Base-by-base conservation (phyloP, 2,329 filamentous ascomycete genomes). In the Hypoxylon sp. region DNA sequence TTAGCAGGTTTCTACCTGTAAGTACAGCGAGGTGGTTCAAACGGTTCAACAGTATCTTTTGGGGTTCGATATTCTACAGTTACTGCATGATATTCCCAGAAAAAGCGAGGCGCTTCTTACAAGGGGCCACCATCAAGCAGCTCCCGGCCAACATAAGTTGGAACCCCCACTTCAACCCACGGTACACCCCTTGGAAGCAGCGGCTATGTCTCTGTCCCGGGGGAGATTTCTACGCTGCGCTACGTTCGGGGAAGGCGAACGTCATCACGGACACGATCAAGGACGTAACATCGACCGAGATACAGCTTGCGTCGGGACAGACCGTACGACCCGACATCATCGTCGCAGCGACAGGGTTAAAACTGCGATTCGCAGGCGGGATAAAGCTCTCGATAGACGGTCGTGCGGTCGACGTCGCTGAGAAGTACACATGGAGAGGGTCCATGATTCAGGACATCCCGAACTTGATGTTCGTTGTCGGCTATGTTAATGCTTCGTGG, bases 131-230 rank as follows among this genome's bases (percentile, higher is more conserved):
- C 31, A 78, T 80, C 50, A 72, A 76, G n/a, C 80, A 83, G 44
- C 82, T 93, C 0, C 90, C 91, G 0, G 75, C 78, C 6, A 78
- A 81, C 17, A 78, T 89, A 37, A 83, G 87, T 2, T 78, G 86
- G 44, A 85, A 90, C 60, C 84, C 87, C 0, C 87, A 92, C 76
- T 92, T 92, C 78, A 86, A 85, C 5, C 90, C 90, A 0, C 78
- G 77, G 1, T 92, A 93, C 73, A 84, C 87, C 42, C 90, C 90
- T 0, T 91, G 92, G 84, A 86, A 94, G 60, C 93, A 97, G 78
- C 88, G 94, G 0, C 81, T 96, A 6, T 96, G 93, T 74, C 82
- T 93, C 66, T 90, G 80, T 17, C 85, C 85, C 0, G 82, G 86
- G 54, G 86, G 83, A 9, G 87, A 90, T 72, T 90, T 89, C 73